These are phyloP conservation scores for Dichotomocladium elegans DNA, from an alignment of 371 early-diverging fungal genomes.

Conservation along the genomic window DNA sequence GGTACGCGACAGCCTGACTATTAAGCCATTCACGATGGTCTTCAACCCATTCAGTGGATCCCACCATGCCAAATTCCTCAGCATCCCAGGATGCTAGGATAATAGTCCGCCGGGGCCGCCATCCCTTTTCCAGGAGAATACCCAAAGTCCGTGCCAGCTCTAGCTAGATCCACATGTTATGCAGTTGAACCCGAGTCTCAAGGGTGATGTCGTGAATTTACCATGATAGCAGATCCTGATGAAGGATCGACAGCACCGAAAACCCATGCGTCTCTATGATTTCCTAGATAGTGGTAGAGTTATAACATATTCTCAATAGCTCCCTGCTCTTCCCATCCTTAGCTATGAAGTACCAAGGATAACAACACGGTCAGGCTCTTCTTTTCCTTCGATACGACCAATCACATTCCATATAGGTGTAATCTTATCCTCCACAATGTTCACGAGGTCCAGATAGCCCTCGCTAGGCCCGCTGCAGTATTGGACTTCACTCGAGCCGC, in stretches of 20 bases:
- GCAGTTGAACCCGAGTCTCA: background rate
- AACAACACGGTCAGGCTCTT: constrained; percentile 51
- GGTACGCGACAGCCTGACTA: constrained; percentile 46
- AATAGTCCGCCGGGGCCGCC: constrained; percentile 57
- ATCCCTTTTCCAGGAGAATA: constrained; percentile 43
- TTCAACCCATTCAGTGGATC: constrained; percentile 64
- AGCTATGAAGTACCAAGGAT: constrained; percentile 37
- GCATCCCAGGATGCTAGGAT: constrained; percentile 62
- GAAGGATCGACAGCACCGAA: constrained; percentile 63
- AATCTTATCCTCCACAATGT: constrained; percentile 46
- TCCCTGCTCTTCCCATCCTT: background rate
- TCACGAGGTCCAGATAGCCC: constrained; percentile 47
- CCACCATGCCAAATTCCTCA: constrained; percentile 56
- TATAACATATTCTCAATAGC: too few relatives aligned
- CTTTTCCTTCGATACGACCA: constrained; percentile 52
- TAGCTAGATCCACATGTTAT: constrained; percentile 8
- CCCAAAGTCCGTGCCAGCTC: constrained; percentile 49
- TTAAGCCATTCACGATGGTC: constrained; percentile 48
- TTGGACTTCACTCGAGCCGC: constrained; percentile 40
- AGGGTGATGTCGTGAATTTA: constrained; percentile 10
- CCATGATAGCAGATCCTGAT: constrained; percentile 50
- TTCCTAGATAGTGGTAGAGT: constrained; percentile 21
- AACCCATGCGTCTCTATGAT: constrained; percentile 63
- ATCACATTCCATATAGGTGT: constrained; percentile 66
- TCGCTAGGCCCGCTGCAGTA: constrained; percentile 56